Evolutionary conservation across 441 rosid genomes (phyloP).

Genomic region (Pelargonium cotyledonis): DNA sequence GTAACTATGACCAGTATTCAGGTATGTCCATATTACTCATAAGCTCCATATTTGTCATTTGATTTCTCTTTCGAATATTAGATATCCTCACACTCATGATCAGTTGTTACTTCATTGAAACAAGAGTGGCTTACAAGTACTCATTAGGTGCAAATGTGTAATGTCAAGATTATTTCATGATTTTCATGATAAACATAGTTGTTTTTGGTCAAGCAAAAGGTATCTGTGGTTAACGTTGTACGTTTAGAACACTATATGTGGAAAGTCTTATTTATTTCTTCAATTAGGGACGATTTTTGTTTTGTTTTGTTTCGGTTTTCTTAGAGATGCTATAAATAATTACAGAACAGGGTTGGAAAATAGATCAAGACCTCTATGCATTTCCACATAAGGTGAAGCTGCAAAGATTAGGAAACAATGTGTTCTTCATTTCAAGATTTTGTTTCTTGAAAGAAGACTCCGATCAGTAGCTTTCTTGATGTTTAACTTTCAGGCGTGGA

Average conservation of each 20-base stretch:
- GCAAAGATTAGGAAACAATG: not conserved
- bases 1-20: conserved; percentile 40
- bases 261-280: not conserved
- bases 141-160: not conserved
- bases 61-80: no score
- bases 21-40: conserved; percentile 35
- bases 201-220: not conserved
- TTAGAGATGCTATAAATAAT: no score
- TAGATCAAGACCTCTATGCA: not conserved
- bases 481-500: conserved; percentile 30
- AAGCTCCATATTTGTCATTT: not conserved
- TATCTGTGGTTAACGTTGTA: not conserved
- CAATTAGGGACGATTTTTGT: no score
- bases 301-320: no score
- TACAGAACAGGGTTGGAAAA: no score
- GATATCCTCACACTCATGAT: no score
- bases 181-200: not conserved
- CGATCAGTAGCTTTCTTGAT: not conserved
- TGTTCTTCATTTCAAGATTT: not conserved
- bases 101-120: not conserved
- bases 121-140: not conserved
- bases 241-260: not conserved
- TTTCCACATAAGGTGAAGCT: not conserved
- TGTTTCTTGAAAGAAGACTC: not conserved
- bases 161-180: not conserved